Conservation (phyloP, 805 yeast species). For the Metschnikowia bowlesiae region DNA sequence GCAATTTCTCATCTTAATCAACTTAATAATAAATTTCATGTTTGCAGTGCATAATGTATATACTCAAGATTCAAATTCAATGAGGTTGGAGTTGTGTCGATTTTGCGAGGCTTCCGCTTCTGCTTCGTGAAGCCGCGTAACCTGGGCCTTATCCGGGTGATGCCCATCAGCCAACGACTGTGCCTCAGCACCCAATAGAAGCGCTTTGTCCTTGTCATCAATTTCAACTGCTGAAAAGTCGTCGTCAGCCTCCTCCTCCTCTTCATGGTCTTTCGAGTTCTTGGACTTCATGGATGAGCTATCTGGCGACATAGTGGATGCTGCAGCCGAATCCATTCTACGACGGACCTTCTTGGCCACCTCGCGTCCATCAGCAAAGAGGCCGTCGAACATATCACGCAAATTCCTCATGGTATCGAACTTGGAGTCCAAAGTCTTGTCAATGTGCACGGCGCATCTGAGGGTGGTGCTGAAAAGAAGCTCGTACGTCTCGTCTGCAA, state of each 20-base stretch:
- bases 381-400: slow-evolving; percentile 84
- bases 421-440: slow-evolving; percentile 46
- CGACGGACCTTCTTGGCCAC: slow-evolving; percentile 87
- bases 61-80: slow-evolving; percentile 40
- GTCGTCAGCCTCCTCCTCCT: slow-evolving; percentile 49
- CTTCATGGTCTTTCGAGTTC: slow-evolving; percentile 15
- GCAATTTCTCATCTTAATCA: neutral
- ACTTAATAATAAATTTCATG: neutral
- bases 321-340: slow-evolving; percentile 73
- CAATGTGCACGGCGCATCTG: slow-evolving; percentile 62
- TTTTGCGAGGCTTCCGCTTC: slow-evolving; percentile 11
- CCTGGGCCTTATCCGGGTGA: slow-evolving; percentile 9
- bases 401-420: slow-evolving; percentile 54
- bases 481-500: slow-evolving; percentile 93
- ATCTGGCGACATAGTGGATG: slow-evolving; percentile 20
- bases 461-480: slow-evolving; percentile 70
- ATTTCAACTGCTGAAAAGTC: slow-evolving; percentile 39
- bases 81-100: slow-evolving; percentile 25
- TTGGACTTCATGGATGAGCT: slow-evolving; percentile 17
- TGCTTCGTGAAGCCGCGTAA: slow-evolving; percentile 25
- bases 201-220: slow-evolving; percentile 43
- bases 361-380: slow-evolving; percentile 86
- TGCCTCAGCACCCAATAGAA: slow-evolving; percentile 48
- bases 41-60: neutral
- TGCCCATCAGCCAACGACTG: slow-evolving; percentile 32